Evolutionary conservation across 1,139 yeast species (phyloP).

Genomic region (Magnusiomyces ingens): DNA sequence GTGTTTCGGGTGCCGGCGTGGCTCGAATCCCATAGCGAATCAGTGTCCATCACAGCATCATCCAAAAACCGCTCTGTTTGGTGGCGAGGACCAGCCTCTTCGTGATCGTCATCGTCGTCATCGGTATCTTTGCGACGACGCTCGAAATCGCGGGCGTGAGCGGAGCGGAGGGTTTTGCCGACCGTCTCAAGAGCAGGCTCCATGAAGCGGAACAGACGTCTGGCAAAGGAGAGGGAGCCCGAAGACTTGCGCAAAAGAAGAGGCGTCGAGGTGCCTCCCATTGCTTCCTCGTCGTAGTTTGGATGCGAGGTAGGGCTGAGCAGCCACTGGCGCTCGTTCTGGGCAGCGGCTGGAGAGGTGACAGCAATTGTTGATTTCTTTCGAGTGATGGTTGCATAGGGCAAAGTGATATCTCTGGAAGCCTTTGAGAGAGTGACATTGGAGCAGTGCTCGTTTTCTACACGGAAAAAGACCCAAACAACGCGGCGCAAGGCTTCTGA

Average conservation of each 20-base stretch:
- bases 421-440: constrained; percentile 82
- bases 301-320: too few relatives aligned
- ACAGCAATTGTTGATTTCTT: background rate
- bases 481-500: constrained; percentile 79
- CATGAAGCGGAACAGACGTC: constrained; percentile 23
- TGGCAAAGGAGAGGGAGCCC: constrained; percentile 8
- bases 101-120: constrained; percentile 31
- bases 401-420: constrained; percentile 77
- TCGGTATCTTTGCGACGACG: constrained; percentile 42
- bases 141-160: constrained; percentile 88
- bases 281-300: too few relatives aligned
- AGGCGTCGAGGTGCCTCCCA: too few relatives aligned
- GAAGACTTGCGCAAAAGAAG: background rate
- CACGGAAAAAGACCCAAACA: constrained; percentile 83
- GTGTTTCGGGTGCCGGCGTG: too few relatives aligned
- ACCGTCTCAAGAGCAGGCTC: constrained; percentile 42
- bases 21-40: too few relatives aligned
- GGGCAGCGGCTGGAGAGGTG: background rate
- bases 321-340: too few relatives aligned
- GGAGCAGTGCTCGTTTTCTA: constrained; percentile 93
- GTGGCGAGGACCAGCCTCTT: constrained; percentile 10
- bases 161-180: constrained; percentile 60
- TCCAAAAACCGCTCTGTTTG: too few relatives aligned
- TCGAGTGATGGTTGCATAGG: constrained; percentile 48
- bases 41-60: too few relatives aligned